These are phyloP conservation scores for Cadophora sp. DNA, from an alignment of 2,329 filamentous ascomycete genomes.

Conservation along the genomic window DNA sequence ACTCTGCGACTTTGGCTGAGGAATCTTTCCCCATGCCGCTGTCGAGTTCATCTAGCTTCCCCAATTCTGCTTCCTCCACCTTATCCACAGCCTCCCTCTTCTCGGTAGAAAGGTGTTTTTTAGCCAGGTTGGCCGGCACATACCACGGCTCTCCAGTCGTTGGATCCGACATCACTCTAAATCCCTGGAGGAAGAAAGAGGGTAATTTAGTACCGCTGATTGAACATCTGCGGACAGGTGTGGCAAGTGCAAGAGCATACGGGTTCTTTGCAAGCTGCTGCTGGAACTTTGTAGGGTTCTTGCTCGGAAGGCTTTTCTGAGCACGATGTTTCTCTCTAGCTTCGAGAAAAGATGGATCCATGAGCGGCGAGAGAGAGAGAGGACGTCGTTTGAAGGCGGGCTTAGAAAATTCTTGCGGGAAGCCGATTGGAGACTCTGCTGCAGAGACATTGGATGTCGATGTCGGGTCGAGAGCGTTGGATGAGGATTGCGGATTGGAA, in stretches of 20 bases:
- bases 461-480: background rate
- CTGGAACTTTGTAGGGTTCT: slow-evolving; percentile 55
- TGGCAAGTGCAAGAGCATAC: slow-evolving; percentile 68
- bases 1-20: background rate
- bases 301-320: slow-evolving; percentile 44
- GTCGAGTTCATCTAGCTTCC: background rate
- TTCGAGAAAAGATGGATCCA: slow-evolving; percentile 51
- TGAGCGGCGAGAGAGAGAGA: slow-evolving; percentile 55
- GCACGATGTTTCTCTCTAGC: slow-evolving; percentile 42
- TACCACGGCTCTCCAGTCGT: slow-evolving; percentile 60
- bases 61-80: slow-evolving; percentile 2
- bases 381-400: slow-evolving; percentile 16
- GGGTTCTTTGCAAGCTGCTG: slow-evolving; percentile 65
- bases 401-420: background rate
- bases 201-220: slow-evolving; percentile 59
- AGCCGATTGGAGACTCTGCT: background rate
- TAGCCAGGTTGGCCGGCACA: slow-evolving; percentile 54
- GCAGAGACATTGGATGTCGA: background rate
- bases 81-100: background rate
- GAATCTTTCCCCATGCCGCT: background rate
- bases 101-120: slow-evolving; percentile 15
- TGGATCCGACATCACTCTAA: slow-evolving; percentile 63
- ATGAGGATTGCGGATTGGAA: background rate
- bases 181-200: slow-evolving; percentile 66
- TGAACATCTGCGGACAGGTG: slow-evolving; percentile 62